Evolutionary conservation across 306 rosid species (phyloP), one percentile per base, ranked within the genome.

Genomic region (Corylus avellana): DNA sequence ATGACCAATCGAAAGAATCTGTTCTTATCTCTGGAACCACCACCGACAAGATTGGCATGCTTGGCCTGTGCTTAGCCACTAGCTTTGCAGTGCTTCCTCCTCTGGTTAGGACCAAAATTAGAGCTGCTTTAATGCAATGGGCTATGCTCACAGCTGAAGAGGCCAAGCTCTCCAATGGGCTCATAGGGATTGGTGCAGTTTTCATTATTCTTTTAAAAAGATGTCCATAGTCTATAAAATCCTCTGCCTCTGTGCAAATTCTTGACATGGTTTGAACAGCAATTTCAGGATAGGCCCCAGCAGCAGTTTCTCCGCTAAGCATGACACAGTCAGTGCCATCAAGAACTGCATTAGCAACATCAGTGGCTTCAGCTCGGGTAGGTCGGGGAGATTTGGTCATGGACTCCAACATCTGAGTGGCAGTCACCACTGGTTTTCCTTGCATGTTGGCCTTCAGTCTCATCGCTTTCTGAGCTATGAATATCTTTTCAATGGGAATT

Each of bases 11-110:
- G 27, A 85, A 73, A 39, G 77, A 79, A 67, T 89, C 81, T 61
- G 91, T 83, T 56, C 64, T 79, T 22, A 79, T 81, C 84, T 82
- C 78, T 29, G 89, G 89, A 18, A 79, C 80, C n/a, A 89, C 84
- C 75, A 87, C 85, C 0, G 93, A 86, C 75, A 89, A 66, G 72
- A 89, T 84, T 0, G 89, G 93, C 88, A 87, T 80, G 17, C 84
- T 84, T 50, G 93, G 93, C 83, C 93, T 81, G 79, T 89, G 85
- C 74, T 89, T 89, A 0, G 91, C 85, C 50, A 87, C 84, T 62
- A 85, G 50, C 85, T 87, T 88, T 10, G 87, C 87, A 2, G 85
- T 84, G 42, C 59, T 77, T 29, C 85, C 87, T 39, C 81, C 82
- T 56, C 58, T 77, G n/a, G 87, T 86, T 6, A 80, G 82, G 9